These are phyloP conservation scores for Pulveroboletus sp. DNA, from an alignment of 768 basidiomycete genomes.

Conservation along the genomic window DNA sequence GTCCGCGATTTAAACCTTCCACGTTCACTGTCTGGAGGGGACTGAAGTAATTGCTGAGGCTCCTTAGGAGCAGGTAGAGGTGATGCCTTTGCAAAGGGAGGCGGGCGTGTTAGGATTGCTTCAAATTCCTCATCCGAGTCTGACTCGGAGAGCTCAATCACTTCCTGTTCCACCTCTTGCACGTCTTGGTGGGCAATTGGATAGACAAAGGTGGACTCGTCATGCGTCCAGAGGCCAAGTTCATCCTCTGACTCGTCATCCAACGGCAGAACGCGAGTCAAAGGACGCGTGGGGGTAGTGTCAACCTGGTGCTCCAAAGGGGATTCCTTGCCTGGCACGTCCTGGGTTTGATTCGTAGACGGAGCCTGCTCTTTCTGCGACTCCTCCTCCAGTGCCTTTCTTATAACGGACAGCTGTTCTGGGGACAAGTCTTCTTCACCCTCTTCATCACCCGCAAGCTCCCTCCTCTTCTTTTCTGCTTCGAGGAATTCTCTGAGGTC, in stretches of 20 bases:
- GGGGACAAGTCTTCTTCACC: constrained; percentile 24
- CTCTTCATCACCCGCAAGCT: constrained; percentile 31
- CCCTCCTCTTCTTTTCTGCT: constrained; percentile 54
- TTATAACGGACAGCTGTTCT: constrained; percentile 14
- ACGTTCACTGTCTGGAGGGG: constrained; percentile 13
- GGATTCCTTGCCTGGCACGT: not conserved
- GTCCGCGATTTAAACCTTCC: constrained; percentile 12
- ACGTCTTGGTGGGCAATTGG: constrained; percentile 19
- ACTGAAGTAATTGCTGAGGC: constrained; percentile 10
- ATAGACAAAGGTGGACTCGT: constrained; percentile 42
- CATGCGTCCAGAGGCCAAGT: constrained; percentile 39
- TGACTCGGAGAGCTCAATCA: constrained; percentile 24
- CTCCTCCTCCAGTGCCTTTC: constrained; percentile 16
- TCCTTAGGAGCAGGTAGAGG: constrained; percentile 5
- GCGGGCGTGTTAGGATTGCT: constrained; percentile 23
- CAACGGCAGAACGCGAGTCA: constrained; percentile 3
- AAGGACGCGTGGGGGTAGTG: constrained; percentile 15
- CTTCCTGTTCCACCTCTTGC: constrained; percentile 16
- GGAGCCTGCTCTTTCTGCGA: constrained; percentile 9
- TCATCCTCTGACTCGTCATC: constrained; percentile 49
- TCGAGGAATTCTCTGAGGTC: constrained; percentile 68
- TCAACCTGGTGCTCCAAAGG: constrained; percentile 7
- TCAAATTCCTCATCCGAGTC: constrained; percentile 32
- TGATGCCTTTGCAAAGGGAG: constrained; percentile 10
- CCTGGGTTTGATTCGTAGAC: constrained; percentile 3